Evolutionary conservation across 768 basidiomycete species (phyloP), one percentile per base, ranked within the genome.

Genomic region (Xerocomus potaroensis): DNA sequence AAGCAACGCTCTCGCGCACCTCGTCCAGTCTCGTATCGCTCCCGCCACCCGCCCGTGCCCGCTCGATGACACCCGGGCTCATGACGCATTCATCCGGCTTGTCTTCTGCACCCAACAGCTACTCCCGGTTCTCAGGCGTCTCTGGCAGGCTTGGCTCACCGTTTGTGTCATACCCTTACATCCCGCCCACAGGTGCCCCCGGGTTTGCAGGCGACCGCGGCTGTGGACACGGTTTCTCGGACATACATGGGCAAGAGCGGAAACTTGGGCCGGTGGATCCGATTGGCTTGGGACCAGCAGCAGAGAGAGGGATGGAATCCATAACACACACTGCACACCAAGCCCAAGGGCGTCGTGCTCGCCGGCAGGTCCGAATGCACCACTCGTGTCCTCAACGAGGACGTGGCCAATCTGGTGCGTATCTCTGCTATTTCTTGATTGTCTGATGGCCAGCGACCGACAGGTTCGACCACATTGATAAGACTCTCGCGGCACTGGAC

Each of bases 401-500:
- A 68, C 2, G 61, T 90, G 7, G 87, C 85, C 12, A 74, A 81
- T 53, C 50, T 73, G 67, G 90, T 91, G 56, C 29, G 80, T 66
- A 11, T 37, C 2, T n/a, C 15, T 19, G 9, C n/a, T n/a, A 12
- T 21, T 23, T 23, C 15, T 21, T 8, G 18, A n/a, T n/a, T n/a
- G n/a, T n/a, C 10, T 32, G 21, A 38, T 29, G 19, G 10, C 16
- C 6, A 21, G 26, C 26, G 39, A 14, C 10, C 6, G 1, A 12
- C n/a, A 91, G 89, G 69, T 93, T 21, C 83, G 88, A 0, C 66
- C 80, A 1, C 89, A 0, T 76, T 93, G 6, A 72, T 79, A 1
- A 83, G 85, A 4, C 77, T 94, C 15, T 75, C 84, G 0, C 71
- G 74, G 7, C 69, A 73, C 23, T 95, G 92, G 92, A 76, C 77